Evolutionary conservation across 2,329 filamentous ascomycete genomes (phyloP).

Genomic region (Sclerotinia sclerotiorum): DNA sequence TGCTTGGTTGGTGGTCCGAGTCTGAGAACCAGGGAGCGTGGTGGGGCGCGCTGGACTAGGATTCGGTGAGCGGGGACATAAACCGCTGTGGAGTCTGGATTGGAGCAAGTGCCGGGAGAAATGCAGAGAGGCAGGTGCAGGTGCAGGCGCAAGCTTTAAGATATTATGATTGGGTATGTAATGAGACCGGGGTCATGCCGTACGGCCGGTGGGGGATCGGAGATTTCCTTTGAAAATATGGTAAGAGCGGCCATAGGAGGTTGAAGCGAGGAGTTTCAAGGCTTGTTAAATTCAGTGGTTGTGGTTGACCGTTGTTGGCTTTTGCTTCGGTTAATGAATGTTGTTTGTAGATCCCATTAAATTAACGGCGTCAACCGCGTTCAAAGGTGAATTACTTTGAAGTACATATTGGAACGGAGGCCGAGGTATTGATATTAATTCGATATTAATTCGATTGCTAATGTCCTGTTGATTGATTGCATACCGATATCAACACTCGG

Average conservation of each 20-base stretch:
- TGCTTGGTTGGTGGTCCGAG: neutral
- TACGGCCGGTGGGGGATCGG: slow-evolving; percentile 6
- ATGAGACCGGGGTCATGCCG: slow-evolving; percentile 23
- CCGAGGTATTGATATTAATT: neutral
- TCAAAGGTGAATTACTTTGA: neutral
- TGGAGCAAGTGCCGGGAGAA: slow-evolving; percentile 13
- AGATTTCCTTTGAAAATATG: slow-evolving; percentile 4
- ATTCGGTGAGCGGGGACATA: neutral
- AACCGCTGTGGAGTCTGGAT: neutral
- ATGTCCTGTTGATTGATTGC: neutral
- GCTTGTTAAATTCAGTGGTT: neutral
- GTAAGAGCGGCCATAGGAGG: slow-evolving; percentile 14
- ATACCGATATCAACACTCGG: neutral
- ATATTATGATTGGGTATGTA: slow-evolving; percentile 19
- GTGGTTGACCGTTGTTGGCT: neutral
- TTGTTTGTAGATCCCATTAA: slow-evolving; percentile 7
- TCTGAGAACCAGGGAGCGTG: neutral
- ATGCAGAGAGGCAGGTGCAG: slow-evolving; percentile 11
- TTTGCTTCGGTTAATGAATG: neutral
- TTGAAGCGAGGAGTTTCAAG: slow-evolving; percentile 11
- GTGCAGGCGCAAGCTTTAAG: neutral
- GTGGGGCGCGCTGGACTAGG: slow-evolving; percentile 15
- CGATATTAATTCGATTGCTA: neutral
- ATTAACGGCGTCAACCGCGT: slow-evolving; percentile 11
- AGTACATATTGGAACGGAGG: neutral